Base-by-base conservation (phyloP, 2,329 filamentous ascomycete genomes). In the Ceratocystis colombiana region DNA sequence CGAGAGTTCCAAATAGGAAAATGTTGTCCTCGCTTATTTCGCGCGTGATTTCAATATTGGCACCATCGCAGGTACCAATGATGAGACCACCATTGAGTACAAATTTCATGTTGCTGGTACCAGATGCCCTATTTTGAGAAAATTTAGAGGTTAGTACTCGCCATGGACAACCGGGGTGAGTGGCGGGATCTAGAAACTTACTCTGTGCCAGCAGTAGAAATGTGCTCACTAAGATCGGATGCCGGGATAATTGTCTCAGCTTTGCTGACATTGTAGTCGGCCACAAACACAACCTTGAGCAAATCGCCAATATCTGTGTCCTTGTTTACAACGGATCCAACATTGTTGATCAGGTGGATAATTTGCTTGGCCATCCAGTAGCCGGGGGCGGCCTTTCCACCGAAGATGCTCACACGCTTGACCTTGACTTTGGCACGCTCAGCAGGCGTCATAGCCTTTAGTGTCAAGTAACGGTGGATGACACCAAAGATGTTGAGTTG, bases 331-430 rank as follows among this genome's bases (percentile, higher is more conserved):
- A 97, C 89, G 17, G 85, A 79, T 3, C 90, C 91, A 30, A 97
- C 94, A 69, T 86, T 88, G 79, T 96, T 97, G 80, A 99, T 87
- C 67, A 99, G 83, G 74, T 97, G 93, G 72, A 99, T 99, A 71
- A 96, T 91, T 50, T 94, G 95, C 84, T 99, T 99, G 46, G 94
- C 94, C 94, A 97, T 99, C 94, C 94, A 99, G 80, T 99, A 99
- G 17, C 94, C 94, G 0, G 94, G 94, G 1, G 94, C 94, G 30
- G 94, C 94, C 79, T 99, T 99, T 72, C 94, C 94, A 73, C 94
- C 94, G 74, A 99, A 97, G 75, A 99, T 95, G 67, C 89, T 94
- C 8, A 97, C 94, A 64, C 93, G 88, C 17, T 92, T 90, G 57
- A 87, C 84, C 68, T 89, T 82, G 78, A 94, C 94, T 82, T 95